Conservation (phyloP, 441 rosid genomes). For the Omphalea diandra region DNA sequence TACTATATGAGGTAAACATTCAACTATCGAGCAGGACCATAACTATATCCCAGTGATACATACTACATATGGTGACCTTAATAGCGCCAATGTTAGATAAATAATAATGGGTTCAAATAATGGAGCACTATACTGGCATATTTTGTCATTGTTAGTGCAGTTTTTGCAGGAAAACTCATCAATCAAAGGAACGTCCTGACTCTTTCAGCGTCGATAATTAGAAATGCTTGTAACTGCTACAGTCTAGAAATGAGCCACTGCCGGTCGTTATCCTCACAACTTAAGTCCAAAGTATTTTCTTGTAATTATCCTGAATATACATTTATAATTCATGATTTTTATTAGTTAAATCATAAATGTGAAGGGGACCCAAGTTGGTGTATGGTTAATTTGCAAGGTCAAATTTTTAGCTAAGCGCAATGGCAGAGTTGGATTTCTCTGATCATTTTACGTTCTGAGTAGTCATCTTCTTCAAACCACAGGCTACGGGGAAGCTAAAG, state of each 20-base stretch:
- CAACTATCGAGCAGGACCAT: too few species aligned
- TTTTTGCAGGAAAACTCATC: not conserved
- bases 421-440: not conserved
- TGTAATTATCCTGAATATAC: not conserved
- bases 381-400: too few species aligned
- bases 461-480: conserved; percentile 1
- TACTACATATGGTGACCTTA: too few species aligned
- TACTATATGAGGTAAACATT: too few species aligned
- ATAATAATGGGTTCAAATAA: not conserved
- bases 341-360: not conserved
- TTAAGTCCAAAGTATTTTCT: not conserved
- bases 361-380: not conserved
- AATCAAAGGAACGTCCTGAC: too few species aligned
- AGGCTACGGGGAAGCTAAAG: not conserved
- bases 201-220: too few species aligned
- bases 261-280: not conserved
- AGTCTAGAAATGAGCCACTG: conserved; percentile 3
- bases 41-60: too few species aligned
- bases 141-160: not conserved
- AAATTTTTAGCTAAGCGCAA: too few species aligned
- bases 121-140: not conserved
- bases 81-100: not conserved
- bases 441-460: not conserved
- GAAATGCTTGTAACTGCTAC: not conserved
- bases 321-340: not conserved